Conservation (phyloP, 768 basidiomycete species). For the Tricholoma bakamatsutake region DNA sequence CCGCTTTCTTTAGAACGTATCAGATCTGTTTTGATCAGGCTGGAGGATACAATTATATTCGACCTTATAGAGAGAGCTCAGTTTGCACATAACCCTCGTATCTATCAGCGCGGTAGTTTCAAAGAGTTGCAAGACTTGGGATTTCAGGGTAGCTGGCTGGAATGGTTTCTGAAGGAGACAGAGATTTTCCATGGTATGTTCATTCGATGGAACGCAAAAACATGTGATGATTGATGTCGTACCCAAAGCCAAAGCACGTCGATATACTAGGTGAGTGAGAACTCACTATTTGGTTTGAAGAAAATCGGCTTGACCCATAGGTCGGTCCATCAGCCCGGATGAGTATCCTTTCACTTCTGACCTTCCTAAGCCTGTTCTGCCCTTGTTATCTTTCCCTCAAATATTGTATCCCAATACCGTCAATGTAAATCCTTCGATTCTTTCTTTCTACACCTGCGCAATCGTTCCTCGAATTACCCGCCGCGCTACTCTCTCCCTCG, state of each 20-base stretch:
- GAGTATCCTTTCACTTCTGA: conserved; percentile 90
- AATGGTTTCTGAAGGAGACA: conserved; percentile 96
- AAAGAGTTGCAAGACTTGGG: conserved; percentile 66
- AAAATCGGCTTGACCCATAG: background rate
- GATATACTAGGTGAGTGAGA: conserved; percentile 77
- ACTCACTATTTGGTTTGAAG: background rate
- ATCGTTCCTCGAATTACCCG: conserved; percentile 90
- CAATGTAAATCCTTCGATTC: conserved; percentile 84
- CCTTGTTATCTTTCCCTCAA: conserved; percentile 62
- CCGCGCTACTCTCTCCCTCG: conserved; percentile 60
- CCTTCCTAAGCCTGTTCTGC: conserved; percentile 80
- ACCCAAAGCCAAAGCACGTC: conserved; percentile 77
- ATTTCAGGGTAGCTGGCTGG: conserved; percentile 87
- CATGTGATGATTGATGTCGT: conserved; percentile 3
- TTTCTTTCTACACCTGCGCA: conserved; percentile 79
- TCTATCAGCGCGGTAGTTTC: conserved; percentile 80
- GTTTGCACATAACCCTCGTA: conserved; percentile 88
- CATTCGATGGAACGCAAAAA: background rate
- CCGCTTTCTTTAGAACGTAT: conserved; percentile 88
- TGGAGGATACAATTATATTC: conserved; percentile 99
- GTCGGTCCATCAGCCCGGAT: conserved; percentile 63
- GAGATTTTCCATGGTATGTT: conserved; percentile 89
- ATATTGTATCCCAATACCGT: conserved; percentile 75
- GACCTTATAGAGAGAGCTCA: conserved; percentile 95
- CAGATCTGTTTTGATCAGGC: conserved; percentile 75